A percentile compares a stretch with the other conserved stretches of the same genome.
Evolutionary conservation across 164 flowering plant genomes (phyloP).

Genomic region (Hamamelis virginiana): DNA sequence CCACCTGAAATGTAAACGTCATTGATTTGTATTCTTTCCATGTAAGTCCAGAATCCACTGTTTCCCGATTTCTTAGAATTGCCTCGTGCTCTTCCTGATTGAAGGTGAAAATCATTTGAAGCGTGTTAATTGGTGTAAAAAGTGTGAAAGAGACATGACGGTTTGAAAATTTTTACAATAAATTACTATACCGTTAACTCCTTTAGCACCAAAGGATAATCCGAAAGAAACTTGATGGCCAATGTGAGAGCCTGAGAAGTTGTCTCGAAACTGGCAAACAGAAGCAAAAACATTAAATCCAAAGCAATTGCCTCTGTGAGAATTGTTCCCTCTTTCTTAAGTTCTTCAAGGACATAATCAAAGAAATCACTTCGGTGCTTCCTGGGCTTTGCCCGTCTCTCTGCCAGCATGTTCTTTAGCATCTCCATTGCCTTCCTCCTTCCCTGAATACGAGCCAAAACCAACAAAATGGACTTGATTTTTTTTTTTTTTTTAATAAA

Average conservation of each 20-base stretch:
- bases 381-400: conserved; percentile 56
- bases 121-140: conserved; percentile 1
- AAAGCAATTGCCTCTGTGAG: too few relatives aligned
- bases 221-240: conserved; percentile 51
- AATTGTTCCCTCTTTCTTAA: too few relatives aligned
- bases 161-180: not conserved
- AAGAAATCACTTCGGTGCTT: conserved; percentile 61
- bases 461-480: not conserved
- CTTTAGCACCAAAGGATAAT: conserved; percentile 65
- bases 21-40: too few relatives aligned
- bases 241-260: conserved; percentile 61
- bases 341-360: conserved; percentile 61
- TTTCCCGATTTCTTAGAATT: conserved; percentile 37
- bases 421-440: conserved; percentile 82
- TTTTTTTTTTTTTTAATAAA: too few relatives aligned
- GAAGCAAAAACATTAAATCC: conserved; percentile 72
- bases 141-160: not conserved
- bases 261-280: conserved; percentile 75
- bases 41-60: too few relatives aligned
- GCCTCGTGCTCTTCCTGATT: conserved; percentile 63
- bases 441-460: conserved; percentile 47
- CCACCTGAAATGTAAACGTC: conserved; percentile 69
- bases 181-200: conserved; percentile 53
- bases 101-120: not conserved
- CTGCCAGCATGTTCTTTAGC: conserved; percentile 63